Evolutionary conservation across 2,329 filamentous ascomycete genomes (phyloP), one percentile per base, ranked within the genome.

Genomic region (Penicillium freii): DNA sequence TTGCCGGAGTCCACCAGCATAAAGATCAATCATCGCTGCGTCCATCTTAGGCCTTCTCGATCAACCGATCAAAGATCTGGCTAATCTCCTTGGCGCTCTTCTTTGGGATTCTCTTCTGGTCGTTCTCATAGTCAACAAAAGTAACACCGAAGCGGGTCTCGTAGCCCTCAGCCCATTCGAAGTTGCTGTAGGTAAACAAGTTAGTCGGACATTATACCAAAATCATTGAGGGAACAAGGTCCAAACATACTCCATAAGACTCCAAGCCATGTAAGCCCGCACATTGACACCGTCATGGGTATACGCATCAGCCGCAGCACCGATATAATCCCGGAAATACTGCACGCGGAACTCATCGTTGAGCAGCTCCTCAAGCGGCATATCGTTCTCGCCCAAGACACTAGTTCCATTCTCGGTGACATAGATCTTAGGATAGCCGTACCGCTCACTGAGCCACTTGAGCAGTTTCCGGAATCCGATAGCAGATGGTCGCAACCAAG

Each of bases 111-210:
- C 91, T 81, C 79, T 87, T 90, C 81, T 95, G 91, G 25, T 85
- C 87, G 64, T 90, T 84, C 66, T 84, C 69, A 73, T 94, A 95
- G 76, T 95, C 90, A 51, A 95, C 90, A 71, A 83, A 94, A 7
- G 87, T 90, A 56, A 92, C 90, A 27, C 91, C 91, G 68, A 95
- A 95, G 40, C 91, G 83, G 43, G 90, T 94, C 77, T 90, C 87
- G 70, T 93, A 96, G 11, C 91, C 91, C 73, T 95, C 91, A n/a
- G 91, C 89, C 90, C 90, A 93, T 75, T 93, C 90, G 68, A 93
- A 93, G 79, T 93, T 93, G 76, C 82, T 84, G 67, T 19, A 56
- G 36, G 33, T 40, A 56, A 33, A 54, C 58, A 49, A 56, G 52
- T 59, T 33, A 63, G 40, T 27, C n/a, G 11, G 17, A 40, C 5